These are phyloP conservation scores for Petunia axillaris DNA, from an alignment of 257 asterid species.

Conservation along the genomic window DNA sequence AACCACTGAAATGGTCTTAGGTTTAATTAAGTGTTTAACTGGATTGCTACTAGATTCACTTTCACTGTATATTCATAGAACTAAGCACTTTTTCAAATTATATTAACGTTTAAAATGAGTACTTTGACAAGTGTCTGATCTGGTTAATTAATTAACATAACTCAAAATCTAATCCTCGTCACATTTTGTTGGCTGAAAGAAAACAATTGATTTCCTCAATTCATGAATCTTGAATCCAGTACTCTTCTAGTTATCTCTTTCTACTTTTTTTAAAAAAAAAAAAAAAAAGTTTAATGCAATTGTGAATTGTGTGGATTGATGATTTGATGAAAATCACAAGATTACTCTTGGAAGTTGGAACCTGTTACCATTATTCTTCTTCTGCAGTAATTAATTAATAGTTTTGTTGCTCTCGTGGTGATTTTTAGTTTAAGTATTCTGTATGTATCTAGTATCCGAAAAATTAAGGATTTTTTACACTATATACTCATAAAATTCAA, in stretches of 20 bases:
- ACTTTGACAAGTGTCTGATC: constrained; percentile 26
- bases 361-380: too few species aligned
- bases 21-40: neutral
- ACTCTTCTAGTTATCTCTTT: neutral
- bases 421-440: too few species aligned
- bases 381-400: too few species aligned
- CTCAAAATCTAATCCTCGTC: constrained; percentile 18
- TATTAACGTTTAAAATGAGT: neutral
- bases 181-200: constrained; percentile 31
- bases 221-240: neutral
- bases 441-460: too few species aligned
- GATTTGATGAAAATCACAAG: too few species aligned
- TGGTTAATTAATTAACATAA: neutral
- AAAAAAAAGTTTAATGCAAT: too few species aligned
- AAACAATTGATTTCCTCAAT: constrained; percentile 24
- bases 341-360: too few species aligned
- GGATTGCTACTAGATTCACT: constrained; percentile 18
- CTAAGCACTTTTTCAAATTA: constrained; percentile 1
- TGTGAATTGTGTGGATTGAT: too few species aligned
- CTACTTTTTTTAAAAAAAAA: too few species aligned
- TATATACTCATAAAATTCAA: too few species aligned
- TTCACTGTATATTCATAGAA: constrained; percentile 7
- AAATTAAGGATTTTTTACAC: too few species aligned
- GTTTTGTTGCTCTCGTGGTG: too few species aligned
- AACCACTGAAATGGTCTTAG: neutral